phyloP scores from a whole-genome alignment of 768 basidiomycete species.

The Mycena galericulata region DNA sequence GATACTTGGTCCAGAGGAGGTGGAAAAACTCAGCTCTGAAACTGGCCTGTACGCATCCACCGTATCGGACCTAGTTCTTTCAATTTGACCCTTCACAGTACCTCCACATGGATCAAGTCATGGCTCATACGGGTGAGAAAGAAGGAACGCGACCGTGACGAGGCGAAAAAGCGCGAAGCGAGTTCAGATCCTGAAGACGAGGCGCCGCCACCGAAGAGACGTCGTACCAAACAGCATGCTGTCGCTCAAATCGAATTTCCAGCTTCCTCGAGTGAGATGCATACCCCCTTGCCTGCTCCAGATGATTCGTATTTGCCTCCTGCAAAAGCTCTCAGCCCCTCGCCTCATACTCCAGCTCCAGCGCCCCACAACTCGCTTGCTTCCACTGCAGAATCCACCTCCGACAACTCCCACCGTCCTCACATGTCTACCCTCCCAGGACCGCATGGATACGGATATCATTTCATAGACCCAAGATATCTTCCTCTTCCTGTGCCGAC shows the following conservation, averaged over 20 bases:
- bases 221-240: background rate
- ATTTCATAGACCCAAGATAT: background rate
- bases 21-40: constrained; percentile 42
- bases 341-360: background rate
- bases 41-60: constrained; percentile 50
- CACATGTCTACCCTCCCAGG: background rate
- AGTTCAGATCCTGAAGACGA: constrained; percentile 7
- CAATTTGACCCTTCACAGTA: constrained; percentile 32
- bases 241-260: background rate
- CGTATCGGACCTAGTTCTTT: background rate
- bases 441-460: background rate
- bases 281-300: background rate
- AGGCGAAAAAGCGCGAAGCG: background rate
- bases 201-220: background rate
- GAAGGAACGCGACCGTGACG: too few relatives aligned
- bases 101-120: constrained; percentile 49
- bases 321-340: background rate
- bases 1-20: constrained; percentile 24
- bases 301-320: constrained; percentile 2
- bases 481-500: background rate
- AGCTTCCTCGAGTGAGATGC: background rate
- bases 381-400: background rate
- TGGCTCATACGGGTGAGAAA: constrained; percentile 42
- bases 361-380: background rate
- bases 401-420: background rate